These are phyloP conservation scores for Mycosarcoma maydis DNA, from an alignment of 1,284 basidiomycete species.

Conservation along the genomic window DNA sequence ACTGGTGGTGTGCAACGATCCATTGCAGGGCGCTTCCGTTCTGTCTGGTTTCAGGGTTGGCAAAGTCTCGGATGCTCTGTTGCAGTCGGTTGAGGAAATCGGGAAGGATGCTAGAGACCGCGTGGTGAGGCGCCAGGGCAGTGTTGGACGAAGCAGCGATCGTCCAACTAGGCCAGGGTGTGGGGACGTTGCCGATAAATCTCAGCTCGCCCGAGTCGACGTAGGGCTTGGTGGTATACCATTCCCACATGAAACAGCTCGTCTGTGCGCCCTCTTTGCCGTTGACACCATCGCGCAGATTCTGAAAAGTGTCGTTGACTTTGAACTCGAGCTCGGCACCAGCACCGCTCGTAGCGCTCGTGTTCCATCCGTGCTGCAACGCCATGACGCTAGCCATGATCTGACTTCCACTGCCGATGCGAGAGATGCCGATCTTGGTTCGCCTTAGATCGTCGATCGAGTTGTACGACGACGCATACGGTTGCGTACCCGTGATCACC, in stretches of 20 bases:
- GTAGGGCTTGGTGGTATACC: slow-evolving; percentile 94
- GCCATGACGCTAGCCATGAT: slow-evolving; percentile 97
- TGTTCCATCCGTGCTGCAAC: slow-evolving; percentile 71
- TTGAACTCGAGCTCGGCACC: slow-evolving; percentile 50
- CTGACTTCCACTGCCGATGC: slow-evolving; percentile 85
- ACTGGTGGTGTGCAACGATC: slow-evolving; percentile 50
- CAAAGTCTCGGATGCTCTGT: slow-evolving; percentile 45
- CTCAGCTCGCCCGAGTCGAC: slow-evolving; percentile 80
- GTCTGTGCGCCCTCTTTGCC: slow-evolving; percentile 21
- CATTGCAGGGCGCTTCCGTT: slow-evolving; percentile 19
- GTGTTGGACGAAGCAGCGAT: slow-evolving; percentile 58
- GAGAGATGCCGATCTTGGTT: slow-evolving; percentile 87
- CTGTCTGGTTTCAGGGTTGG: slow-evolving; percentile 39
- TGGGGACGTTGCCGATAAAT: slow-evolving; percentile 85
- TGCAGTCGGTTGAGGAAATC: slow-evolving; percentile 51
- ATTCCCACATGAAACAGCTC: slow-evolving; percentile 74
- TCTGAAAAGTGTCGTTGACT: slow-evolving; percentile 68
- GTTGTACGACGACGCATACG: slow-evolving; percentile 71
- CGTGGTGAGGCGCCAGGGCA: slow-evolving; percentile 5
- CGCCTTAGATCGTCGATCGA: slow-evolving; percentile 80
- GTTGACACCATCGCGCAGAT: slow-evolving; percentile 90
- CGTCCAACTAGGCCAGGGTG: slow-evolving; percentile 95
- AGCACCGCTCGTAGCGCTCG: slow-evolving; percentile 5
- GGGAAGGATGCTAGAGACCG: background rate
- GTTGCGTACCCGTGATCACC: slow-evolving; percentile 83